Conservation (phyloP, 2,329 filamentous ascomycete species). For the Harringtonia aguacate region DNA sequence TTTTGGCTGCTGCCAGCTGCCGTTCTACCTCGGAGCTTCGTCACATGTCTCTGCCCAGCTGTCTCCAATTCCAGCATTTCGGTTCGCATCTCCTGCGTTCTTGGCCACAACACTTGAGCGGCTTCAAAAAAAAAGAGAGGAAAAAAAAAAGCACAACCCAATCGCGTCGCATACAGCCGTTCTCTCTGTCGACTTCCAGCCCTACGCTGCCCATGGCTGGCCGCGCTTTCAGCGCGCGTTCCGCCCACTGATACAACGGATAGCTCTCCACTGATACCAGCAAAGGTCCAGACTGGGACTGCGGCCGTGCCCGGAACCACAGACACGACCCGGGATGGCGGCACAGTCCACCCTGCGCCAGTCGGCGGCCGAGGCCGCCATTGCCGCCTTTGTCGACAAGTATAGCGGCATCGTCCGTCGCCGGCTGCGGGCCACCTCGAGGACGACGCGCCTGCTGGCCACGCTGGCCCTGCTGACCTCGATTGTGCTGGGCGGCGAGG, state of each 20-base stretch:
- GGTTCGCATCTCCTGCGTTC: too few relatives aligned
- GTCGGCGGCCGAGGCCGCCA: slow-evolving; percentile 53
- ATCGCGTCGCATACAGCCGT: too few relatives aligned
- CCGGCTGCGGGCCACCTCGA: slow-evolving; percentile 54
- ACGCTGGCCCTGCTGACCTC: slow-evolving; percentile 66
- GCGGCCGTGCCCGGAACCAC: neutral
- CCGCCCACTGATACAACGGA: too few relatives aligned
- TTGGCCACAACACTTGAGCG: too few relatives aligned
- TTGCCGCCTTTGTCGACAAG: slow-evolving; percentile 52
- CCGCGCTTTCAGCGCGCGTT: too few relatives aligned
- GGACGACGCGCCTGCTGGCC: slow-evolving; percentile 61
- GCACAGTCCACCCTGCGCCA: slow-evolving; percentile 73
- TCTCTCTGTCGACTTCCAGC: too few relatives aligned
- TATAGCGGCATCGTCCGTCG: slow-evolving; percentile 42
- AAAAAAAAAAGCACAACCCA: too few relatives aligned
- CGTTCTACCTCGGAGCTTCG: slow-evolving; percentile 8
- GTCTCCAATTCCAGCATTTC: too few relatives aligned
- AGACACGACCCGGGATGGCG: slow-evolving; percentile 49
- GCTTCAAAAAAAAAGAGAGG: too few relatives aligned
- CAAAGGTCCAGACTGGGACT: neutral
- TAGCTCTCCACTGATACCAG: neutral
- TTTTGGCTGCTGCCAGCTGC: neutral
- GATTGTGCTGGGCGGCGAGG: slow-evolving; percentile 70
- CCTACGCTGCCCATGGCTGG: too few relatives aligned
- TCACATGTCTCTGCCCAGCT: slow-evolving; percentile 9